Conservation (phyloP, 148 eudicot genomes). For the Spergularia bocconei region DNA sequence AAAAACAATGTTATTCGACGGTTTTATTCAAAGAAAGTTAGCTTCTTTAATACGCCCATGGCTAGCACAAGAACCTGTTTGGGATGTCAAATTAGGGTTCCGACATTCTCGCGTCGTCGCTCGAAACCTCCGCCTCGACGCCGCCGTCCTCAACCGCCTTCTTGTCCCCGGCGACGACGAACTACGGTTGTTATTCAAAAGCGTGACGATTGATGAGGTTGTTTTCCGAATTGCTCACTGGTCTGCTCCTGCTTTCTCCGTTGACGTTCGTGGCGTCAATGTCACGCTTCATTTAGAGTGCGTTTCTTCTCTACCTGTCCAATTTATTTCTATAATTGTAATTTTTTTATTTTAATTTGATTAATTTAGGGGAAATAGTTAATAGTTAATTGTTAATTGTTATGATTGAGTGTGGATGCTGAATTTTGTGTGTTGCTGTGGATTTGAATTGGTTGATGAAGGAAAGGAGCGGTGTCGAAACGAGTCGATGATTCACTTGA, state of each 20-base stretch:
- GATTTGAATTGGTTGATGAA: constrained; percentile 27
- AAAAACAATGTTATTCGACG: constrained; percentile 44
- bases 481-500: constrained; percentile 34
- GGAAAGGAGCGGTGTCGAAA: constrained; percentile 37
- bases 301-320: constrained; percentile 2
- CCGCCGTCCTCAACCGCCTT: constrained; percentile 36
- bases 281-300: constrained; percentile 48
- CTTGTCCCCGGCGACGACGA: constrained; percentile 44
- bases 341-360: not conserved
- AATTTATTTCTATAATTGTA: not conserved
- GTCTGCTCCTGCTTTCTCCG: constrained; percentile 52
- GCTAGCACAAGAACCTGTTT: constrained; percentile 53
- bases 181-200: constrained; percentile 38
- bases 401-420: not conserved
- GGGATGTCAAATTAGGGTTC: constrained; percentile 69
- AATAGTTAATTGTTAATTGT: not conserved
- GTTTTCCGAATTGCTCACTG: constrained; percentile 50
- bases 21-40: constrained; percentile 43
- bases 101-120: constrained; percentile 41
- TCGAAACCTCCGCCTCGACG: constrained; percentile 46
- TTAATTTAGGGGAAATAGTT: too few relatives aligned
- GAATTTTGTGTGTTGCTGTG: not conserved
- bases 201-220: constrained; percentile 43
- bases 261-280: constrained; percentile 53
- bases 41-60: constrained; percentile 60